Conservation (phyloP, 345 rosid genomes). For the Ricinus communis region DNA sequence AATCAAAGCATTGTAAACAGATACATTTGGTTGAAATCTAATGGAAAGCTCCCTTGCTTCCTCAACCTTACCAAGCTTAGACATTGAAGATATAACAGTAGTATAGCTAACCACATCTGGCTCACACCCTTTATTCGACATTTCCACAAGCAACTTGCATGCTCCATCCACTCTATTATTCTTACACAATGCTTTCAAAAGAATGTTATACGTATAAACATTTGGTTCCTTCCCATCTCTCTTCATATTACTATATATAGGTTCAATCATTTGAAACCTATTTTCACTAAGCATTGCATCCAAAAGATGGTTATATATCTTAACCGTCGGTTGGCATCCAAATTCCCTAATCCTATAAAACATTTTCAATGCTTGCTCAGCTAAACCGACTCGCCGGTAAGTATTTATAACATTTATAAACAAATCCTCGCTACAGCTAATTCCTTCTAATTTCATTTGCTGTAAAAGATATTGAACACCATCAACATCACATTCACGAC, state of each 20-base stretch:
- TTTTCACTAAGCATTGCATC: conserved; percentile 73
- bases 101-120: conserved; percentile 87
- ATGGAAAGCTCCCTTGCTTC: conserved; percentile 61
- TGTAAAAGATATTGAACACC: conserved; percentile 78
- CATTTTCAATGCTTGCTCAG: conserved; percentile 76
- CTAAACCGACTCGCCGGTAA: conserved; percentile 45
- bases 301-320: conserved; percentile 75
- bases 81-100: conserved; percentile 71
- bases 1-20: conserved; percentile 70
- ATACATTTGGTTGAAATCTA: conserved; percentile 50
- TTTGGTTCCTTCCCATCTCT: conserved; percentile 76
- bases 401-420: conserved; percentile 59
- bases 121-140: conserved; percentile 60
- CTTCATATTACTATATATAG: conserved; percentile 73
- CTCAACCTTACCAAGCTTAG: conserved; percentile 62
- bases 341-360: conserved; percentile 78
- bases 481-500: conserved; percentile 49
- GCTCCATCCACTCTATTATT: conserved; percentile 75
- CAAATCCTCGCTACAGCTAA: conserved; percentile 60
- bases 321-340: conserved; percentile 71
- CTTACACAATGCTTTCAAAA: conserved; percentile 86
- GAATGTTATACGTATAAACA: conserved; percentile 75
- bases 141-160: conserved; percentile 65
- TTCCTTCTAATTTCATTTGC: conserved; percentile 86
- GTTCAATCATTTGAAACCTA: conserved; percentile 65